Base-by-base conservation (phyloP, 2,329 filamentous ascomycete species). In the Didymella keratinophila region DNA sequence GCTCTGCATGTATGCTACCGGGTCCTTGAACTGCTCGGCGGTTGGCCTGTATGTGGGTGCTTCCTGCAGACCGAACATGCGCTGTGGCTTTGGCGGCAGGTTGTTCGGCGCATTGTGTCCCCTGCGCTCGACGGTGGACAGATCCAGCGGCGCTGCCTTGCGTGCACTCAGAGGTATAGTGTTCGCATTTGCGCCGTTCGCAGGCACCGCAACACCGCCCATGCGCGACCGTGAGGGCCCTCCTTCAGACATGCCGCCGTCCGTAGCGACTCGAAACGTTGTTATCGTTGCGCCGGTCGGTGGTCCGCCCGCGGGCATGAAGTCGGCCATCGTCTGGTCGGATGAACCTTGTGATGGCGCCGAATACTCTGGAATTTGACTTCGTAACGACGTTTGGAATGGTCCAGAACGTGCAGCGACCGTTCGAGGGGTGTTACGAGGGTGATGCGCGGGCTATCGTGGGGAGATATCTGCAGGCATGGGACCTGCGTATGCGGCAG, bases 21-120 rank as follows among this genome's bases (percentile, higher is more conserved):
- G 95, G 70, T 99, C 93, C 71, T 89, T 92, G 83, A 95, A 99
- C 77, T 99, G 93, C 68, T 97, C 93, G 67, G 92, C 89, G 0
- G 92, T 97, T 30, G 95, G 95, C 64, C 88, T 85, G 76, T 92
- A 99, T 5, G 92, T 95, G 2, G 94, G 94, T 27, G 95, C 94
- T 74, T 98, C 94, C 65, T 90, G 86, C 41, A 99, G 84, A 42
- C 89, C 92, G 78, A 96, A 93, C 36, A 91, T 91, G 50, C 95
- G 87, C 67, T 86, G 87, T 74, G 89, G 88, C 76, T 92, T 91
- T n/a, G 85, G 83, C 6, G 88, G 85, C 73, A 96, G 92, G 71
- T 89, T 87, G 67, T 87, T 87, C 50, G 89, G 87, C 28, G 87
- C 92, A 23, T 91, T 86, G 68, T 95, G 90, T 51, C 92, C 93